Conservation (phyloP, 1,284 basidiomycete species). For the Pseudozyma hubeiensis region DNA sequence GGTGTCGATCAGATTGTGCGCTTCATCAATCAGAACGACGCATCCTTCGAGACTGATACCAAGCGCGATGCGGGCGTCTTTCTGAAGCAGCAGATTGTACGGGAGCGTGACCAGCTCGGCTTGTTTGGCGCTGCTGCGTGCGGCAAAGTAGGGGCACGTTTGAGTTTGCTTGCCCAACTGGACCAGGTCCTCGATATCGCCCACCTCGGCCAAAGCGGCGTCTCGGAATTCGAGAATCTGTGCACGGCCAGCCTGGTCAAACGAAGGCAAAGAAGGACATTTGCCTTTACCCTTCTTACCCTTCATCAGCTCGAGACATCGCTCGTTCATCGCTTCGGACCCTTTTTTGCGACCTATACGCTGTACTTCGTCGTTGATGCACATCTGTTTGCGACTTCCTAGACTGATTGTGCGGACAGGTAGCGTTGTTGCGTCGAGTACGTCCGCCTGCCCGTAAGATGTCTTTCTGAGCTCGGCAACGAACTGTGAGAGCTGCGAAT, state of each 20-base stretch:
- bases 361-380: slow-evolving; percentile 85
- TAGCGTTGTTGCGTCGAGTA: slow-evolving; percentile 25
- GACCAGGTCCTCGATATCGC: slow-evolving; percentile 94
- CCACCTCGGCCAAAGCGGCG: slow-evolving; percentile 80
- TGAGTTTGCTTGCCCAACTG: slow-evolving; percentile 76
- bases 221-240: slow-evolving; percentile 88
- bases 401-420: slow-evolving; percentile 70
- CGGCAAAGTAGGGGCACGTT: slow-evolving; percentile 93
- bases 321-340: slow-evolving; percentile 87
- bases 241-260: slow-evolving; percentile 58
- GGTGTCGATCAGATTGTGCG: slow-evolving; percentile 82
- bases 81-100: slow-evolving; percentile 91
- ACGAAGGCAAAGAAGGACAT: slow-evolving; percentile 82
- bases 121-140: slow-evolving; percentile 84
- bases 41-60: slow-evolving; percentile 79
- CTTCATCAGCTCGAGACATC: slow-evolving; percentile 85
- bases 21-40: slow-evolving; percentile 93
- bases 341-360: slow-evolving; percentile 70
- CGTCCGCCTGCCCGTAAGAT: slow-evolving; percentile 69
- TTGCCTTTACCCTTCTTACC: slow-evolving; percentile 40
- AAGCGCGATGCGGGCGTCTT: slow-evolving; percentile 84
- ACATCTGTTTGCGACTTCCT: slow-evolving; percentile 91
- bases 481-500: slow-evolving; percentile 92
- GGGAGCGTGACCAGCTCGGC: slow-evolving; percentile 93
- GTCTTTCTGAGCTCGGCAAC: slow-evolving; percentile 85